A percentile compares a stretch with the other conserved stretches of the same genome.
phyloP scores from a whole-genome alignment of 305 asterid species.

The Fraxinus ornus region DNA sequence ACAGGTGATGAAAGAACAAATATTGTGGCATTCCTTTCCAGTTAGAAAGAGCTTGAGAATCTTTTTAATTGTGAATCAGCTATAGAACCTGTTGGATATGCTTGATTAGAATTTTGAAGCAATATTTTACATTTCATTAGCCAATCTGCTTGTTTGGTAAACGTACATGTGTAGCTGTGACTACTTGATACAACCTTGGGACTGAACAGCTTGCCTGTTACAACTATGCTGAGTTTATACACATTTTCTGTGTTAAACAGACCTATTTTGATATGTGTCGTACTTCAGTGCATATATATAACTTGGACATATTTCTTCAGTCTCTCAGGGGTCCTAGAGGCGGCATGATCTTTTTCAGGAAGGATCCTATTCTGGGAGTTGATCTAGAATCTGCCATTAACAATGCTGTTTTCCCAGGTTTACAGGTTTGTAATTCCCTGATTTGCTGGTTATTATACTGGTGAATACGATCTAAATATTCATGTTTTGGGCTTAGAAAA shows the following conservation, averaged over 20 bases:
- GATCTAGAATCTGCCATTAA: conserved; percentile 84
- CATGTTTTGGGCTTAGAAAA: not conserved
- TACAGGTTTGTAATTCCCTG: conserved; percentile 63
- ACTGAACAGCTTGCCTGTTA: not conserved
- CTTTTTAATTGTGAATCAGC: not conserved
- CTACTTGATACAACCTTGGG: not conserved
- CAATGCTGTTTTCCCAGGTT: conserved; percentile 91
- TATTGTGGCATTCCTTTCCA: not conserved
- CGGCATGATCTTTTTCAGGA: conserved; percentile 94
- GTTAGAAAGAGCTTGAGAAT: not conserved
- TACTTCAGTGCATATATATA: not conserved
- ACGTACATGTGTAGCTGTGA: not conserved
- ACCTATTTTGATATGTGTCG: not conserved
- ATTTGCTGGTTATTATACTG: not conserved
- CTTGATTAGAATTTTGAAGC: not conserved
- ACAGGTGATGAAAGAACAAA: not conserved
- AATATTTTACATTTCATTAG: not conserved
- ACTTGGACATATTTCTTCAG: conserved; percentile 43
- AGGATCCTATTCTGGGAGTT: conserved; percentile 76
- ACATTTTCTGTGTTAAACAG: not conserved
- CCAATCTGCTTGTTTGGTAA: not conserved
- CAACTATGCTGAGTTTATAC: not conserved
- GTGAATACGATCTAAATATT: not conserved
- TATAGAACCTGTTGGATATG: not conserved
- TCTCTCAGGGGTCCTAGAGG: conserved; percentile 98